phyloP scores from a whole-genome alignment of 345 rosid species.

The Eucalyptus regnans region DNA sequence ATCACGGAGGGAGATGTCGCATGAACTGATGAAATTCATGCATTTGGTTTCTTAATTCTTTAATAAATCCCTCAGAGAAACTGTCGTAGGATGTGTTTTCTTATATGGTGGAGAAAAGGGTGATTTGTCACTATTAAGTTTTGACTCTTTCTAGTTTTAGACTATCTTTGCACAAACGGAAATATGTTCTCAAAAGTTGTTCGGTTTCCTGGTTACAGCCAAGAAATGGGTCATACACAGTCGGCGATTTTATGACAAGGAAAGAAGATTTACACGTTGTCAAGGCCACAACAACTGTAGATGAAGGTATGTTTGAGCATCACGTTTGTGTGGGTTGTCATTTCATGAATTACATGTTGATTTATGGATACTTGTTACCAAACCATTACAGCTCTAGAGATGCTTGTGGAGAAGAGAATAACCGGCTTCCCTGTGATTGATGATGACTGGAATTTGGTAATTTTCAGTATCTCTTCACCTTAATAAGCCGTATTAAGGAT shows the following conservation, averaged over 20 bases:
- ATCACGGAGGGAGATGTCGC: background rate
- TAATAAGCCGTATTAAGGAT: background rate
- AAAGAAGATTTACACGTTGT: constrained; percentile 59
- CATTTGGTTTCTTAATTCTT: background rate
- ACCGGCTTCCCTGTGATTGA: constrained; percentile 90
- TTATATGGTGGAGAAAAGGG: background rate
- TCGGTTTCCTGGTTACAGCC: constrained; percentile 20
- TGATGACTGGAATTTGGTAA: constrained; percentile 86
- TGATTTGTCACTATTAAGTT: background rate
- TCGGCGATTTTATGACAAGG: constrained; percentile 86
- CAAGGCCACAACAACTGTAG: constrained; percentile 65
- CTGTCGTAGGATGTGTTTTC: background rate
- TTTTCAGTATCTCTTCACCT: background rate
- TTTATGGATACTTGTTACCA: background rate
- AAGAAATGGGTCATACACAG: constrained; percentile 47
- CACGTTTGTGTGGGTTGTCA: background rate
- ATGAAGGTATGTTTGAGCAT: constrained; percentile 46
- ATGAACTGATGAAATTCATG: background rate
- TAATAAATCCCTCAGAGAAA: background rate
- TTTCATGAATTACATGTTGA: background rate
- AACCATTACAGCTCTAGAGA: constrained; percentile 49
- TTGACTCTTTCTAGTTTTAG: background rate
- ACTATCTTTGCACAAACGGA: background rate
- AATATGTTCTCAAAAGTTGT: background rate
- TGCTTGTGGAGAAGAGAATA: constrained; percentile 72